Percentiles rank a stretch among this genome's conserved stretches.
Conservation (phyloP, 2,329 filamentous ascomycete species). For the Stemphylium vesicarium region DNA sequence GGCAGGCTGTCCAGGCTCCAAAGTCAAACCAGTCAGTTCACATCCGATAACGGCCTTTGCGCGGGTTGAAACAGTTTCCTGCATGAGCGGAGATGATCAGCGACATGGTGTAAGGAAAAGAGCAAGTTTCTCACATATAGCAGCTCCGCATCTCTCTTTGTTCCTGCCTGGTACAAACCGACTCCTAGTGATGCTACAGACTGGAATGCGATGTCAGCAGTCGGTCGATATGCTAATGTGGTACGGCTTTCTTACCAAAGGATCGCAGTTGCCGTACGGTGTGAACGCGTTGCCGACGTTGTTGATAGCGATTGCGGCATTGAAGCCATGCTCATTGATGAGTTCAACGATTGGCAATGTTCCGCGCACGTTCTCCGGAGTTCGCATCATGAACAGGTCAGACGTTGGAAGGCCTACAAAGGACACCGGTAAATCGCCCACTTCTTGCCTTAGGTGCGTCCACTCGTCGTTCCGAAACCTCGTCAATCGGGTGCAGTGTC, state of each 20-base stretch:
- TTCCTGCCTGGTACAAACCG: slow-evolving; percentile 72
- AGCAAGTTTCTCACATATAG: slow-evolving; percentile 58
- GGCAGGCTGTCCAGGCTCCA: slow-evolving; percentile 48
- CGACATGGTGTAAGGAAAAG: not conserved
- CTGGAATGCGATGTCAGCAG: not conserved
- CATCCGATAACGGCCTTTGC: slow-evolving; percentile 53
- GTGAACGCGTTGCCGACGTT: slow-evolving; percentile 80
- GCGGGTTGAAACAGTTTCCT: slow-evolving; percentile 58
- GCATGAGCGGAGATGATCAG: slow-evolving; percentile 26
- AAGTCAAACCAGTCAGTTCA: slow-evolving; percentile 33
- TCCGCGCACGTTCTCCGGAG: slow-evolving; percentile 57
- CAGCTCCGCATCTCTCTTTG: slow-evolving; percentile 62
- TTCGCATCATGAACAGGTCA: slow-evolving; percentile 74
- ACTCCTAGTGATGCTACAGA: slow-evolving; percentile 57
- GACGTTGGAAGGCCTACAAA: slow-evolving; percentile 75
- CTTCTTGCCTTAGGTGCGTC: slow-evolving; percentile 54
- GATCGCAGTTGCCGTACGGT: slow-evolving; percentile 71
- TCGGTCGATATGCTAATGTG: not conserved
- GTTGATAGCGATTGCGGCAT: slow-evolving; percentile 69
- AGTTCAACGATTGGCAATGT: slow-evolving; percentile 68
- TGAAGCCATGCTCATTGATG: slow-evolving; percentile 64
- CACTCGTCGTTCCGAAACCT: slow-evolving; percentile 61
- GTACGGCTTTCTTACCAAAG: slow-evolving; percentile 53
- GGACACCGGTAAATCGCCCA: slow-evolving; percentile 63
- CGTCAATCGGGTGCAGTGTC: slow-evolving; percentile 72